These are phyloP conservation scores for Pichia occidentalis DNA, from an alignment of 805 yeast species.

Conservation along the genomic window DNA sequence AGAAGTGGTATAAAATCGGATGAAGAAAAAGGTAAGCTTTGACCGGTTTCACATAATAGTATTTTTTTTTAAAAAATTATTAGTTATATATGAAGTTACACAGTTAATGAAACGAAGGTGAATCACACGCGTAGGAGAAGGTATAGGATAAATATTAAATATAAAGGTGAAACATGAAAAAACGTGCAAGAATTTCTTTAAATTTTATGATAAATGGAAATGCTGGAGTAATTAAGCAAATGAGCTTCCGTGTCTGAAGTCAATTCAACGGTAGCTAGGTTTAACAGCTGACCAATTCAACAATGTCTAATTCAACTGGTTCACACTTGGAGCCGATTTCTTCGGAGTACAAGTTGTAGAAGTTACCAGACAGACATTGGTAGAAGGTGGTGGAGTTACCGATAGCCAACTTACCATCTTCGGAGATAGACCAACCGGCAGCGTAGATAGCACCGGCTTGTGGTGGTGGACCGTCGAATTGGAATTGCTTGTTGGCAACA, in stretches of 20 bases:
- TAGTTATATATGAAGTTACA: not conserved
- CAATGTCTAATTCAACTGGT: conserved; percentile 38
- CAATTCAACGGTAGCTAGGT: not conserved
- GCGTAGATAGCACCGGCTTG: conserved; percentile 52
- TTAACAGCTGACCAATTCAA: conserved; percentile 42
- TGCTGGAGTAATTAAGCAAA: not conserved
- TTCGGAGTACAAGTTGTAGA: conserved; percentile 52
- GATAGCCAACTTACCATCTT: conserved; percentile 42
- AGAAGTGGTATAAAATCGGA: too few species aligned
- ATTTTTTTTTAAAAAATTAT: too few species aligned
- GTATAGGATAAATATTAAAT: too few species aligned
- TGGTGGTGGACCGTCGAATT: conserved; percentile 61
- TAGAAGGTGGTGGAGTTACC: conserved; percentile 44
- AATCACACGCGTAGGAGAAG: too few species aligned
- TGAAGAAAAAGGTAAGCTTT: too few species aligned
- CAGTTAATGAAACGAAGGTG: conserved; percentile 5
- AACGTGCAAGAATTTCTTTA: conserved; percentile 2
- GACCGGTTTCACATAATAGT: too few species aligned
- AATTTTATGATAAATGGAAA: not conserved
- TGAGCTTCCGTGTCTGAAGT: not conserved
- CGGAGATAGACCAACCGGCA: conserved; percentile 44
- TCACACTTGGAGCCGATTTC: conserved; percentile 40
- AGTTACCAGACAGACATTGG: conserved; percentile 51
- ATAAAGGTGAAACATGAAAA: not conserved
- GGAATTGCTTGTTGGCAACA: conserved; percentile 60